Base-by-base conservation (phyloP, 768 basidiomycete genomes). In the Tephrocybe sp. region DNA sequence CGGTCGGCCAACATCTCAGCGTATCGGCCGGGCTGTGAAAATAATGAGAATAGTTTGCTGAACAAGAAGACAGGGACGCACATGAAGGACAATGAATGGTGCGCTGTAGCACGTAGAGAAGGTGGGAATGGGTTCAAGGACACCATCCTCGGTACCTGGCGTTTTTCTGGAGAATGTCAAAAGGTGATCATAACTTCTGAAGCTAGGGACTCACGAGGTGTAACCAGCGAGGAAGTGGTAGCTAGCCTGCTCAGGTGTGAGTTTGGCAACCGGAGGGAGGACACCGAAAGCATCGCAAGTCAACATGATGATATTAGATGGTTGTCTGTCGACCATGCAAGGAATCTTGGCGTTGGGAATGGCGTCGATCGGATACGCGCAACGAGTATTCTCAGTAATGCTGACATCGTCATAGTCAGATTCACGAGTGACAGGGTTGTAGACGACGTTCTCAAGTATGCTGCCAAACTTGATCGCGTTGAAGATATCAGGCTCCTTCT, bases 81-180 rank as follows among this genome's bases (percentile, higher is more conserved):
- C 85, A 71, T 97, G 96, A 49, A 97, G 89, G 60, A 98, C 87
- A 67, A 99, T 98, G 82, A 99, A 98, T n/a, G 97, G 97, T 36
- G 95, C 93, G 60, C 89, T 90, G 82, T 98, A 99, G 72, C 97
- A 98, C 30, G 95, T 98, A 16, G 94, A 97, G 83, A 99, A 99
- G 36, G 97, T 98, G 19, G 97, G 97, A 56, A 96, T 95, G 52
- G 97, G 97, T 68, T 99, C 97, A 39, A 97, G 79, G 23, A 99
- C 90, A 65, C 96, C 96, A 63, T 98, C 96, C 67, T 98, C 96
- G 3, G 96, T 98, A 49, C 95, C 95, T n/a, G 95, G 95, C 1
- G 95, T 98, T 81, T 98, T 98, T 59, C 86, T 87, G 42, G 32
- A 41, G 63, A 67, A 48, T 63, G 61, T 61, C 45, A 41, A 51